Evolutionary conservation across 495 filamentous ascomycete species (phyloP).

Genomic region (Rhypophila decipiens): DNA sequence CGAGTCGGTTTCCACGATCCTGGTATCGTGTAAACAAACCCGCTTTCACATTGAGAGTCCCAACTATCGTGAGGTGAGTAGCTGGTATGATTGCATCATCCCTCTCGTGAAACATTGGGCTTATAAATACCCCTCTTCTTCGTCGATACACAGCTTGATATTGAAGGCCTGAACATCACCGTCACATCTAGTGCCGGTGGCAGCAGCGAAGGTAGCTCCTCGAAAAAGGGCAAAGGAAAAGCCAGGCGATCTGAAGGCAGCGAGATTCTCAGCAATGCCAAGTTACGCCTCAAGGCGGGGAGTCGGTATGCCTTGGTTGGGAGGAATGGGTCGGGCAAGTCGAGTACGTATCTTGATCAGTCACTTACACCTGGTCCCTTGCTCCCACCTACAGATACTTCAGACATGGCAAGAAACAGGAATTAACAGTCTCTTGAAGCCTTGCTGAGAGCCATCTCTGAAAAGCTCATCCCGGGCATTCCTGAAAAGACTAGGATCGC

Average conservation of each 20-base stretch:
- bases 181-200: constrained; percentile 41
- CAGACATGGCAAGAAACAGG: background rate
- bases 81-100: background rate
- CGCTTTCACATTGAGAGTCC: constrained; percentile 50
- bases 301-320: constrained; percentile 68
- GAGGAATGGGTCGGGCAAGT: constrained; percentile 75
- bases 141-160: constrained; percentile 47
- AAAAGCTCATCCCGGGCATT: constrained; percentile 74
- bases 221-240: constrained; percentile 15
- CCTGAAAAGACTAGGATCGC: constrained; percentile 59
- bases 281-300: constrained; percentile 62
- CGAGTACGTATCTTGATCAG: constrained; percentile 45
- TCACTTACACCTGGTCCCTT: background rate
- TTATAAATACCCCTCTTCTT: background rate
- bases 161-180: constrained; percentile 59
- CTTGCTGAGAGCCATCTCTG: constrained; percentile 64
- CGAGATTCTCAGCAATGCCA: constrained; percentile 63
- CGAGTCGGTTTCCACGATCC: constrained; percentile 42
- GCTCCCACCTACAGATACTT: background rate
- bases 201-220: constrained; percentile 10
- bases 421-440: too few relatives aligned
- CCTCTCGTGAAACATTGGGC: background rate
- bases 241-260: constrained; percentile 52
- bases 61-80: constrained; percentile 44
- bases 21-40: constrained; percentile 52